phyloP scores from a whole-genome alignment of 2,329 filamentous ascomycete genomes.

The Cladosporium sp. region DNA sequence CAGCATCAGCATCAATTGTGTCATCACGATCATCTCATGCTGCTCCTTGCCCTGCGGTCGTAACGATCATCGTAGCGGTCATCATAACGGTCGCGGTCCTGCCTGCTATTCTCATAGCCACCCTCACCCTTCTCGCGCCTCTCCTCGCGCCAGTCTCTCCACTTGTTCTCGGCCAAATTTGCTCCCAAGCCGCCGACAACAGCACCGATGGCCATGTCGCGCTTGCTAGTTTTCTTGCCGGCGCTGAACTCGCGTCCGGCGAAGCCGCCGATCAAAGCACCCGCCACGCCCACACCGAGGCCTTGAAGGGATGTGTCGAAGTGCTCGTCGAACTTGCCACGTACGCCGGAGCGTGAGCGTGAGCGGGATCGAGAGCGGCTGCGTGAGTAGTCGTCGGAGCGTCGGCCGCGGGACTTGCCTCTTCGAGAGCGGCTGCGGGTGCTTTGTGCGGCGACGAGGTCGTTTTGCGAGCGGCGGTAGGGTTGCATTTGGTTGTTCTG shows the following conservation, averaged over 20 bases:
- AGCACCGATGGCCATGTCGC: conserved; percentile 32
- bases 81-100: conserved; percentile 3
- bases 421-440: conserved; percentile 20
- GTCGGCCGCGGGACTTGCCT: conserved; percentile 19
- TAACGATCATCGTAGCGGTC: conserved; percentile 14
- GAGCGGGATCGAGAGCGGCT: conserved; percentile 23
- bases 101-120: too few species aligned
- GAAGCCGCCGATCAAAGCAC: conserved; percentile 31
- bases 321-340: conserved; percentile 28
- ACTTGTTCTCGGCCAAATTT: conserved; percentile 32
- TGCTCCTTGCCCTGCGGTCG: conserved; percentile 8
- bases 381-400: conserved; percentile 19
- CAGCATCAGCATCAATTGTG: background rate
- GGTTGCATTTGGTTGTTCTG: conserved; percentile 18
- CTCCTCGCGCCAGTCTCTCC: conserved; percentile 23
- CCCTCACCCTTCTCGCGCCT: conserved; percentile 20
- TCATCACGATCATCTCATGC: background rate
- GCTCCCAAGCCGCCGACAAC: conserved; percentile 31
- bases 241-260: conserved; percentile 30
- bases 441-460: conserved; percentile 15
- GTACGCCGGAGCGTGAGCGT: conserved; percentile 20
- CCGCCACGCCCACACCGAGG: conserved; percentile 29
- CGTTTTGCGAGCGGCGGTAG: conserved; percentile 23
- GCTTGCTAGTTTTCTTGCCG: conserved; percentile 24
- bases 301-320: conserved; percentile 31